Conservation (phyloP, 1,139 yeast species). For the Scheffersomyces titani region DNA sequence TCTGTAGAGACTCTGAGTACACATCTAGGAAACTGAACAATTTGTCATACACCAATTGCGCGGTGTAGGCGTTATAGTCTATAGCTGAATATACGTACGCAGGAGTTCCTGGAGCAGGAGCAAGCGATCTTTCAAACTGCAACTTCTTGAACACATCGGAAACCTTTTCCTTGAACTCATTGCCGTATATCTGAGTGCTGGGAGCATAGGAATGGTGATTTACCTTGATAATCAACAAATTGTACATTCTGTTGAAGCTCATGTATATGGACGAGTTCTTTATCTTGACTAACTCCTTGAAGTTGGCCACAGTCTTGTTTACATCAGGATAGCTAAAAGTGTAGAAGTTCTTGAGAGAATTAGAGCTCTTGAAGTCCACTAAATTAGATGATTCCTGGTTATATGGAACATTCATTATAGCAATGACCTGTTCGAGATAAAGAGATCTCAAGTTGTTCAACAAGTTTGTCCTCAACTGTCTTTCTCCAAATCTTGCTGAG, state of each 20-base stretch:
- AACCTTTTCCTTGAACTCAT: constrained; percentile 12
- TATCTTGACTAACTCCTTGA: constrained; percentile 12
- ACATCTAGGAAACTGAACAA: constrained; percentile 18
- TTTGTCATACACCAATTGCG: constrained; percentile 27
- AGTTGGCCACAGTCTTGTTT: constrained; percentile 3
- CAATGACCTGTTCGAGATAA: constrained; percentile 44
- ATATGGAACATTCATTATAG: constrained; percentile 33
- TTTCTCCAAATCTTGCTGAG: constrained; percentile 20
- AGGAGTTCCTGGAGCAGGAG: constrained; percentile 3
- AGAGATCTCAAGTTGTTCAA: constrained; percentile 38
- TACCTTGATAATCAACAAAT: constrained; percentile 29
- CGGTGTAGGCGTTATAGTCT: constrained; percentile 27
- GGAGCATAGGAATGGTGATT: constrained; percentile 21
- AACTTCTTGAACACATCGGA: constrained; percentile 17
- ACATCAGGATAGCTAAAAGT: constrained; percentile 11
- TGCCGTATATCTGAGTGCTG: constrained; percentile 15
- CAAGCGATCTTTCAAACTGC: constrained; percentile 14
- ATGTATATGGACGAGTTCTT: constrained; percentile 28
- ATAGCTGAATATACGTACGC: constrained; percentile 12
- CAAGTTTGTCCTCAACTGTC: constrained; percentile 37
- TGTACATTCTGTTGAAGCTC: constrained; percentile 25
- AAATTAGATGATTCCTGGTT: constrained; percentile 36
- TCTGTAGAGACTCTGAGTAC: constrained; percentile 21
- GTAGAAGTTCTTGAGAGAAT: constrained; percentile 28
- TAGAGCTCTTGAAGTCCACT: constrained; percentile 23